These are phyloP conservation scores for Fragaria nilgerrensis DNA, from an alignment of 306 rosid genomes.

Conservation along the genomic window DNA sequence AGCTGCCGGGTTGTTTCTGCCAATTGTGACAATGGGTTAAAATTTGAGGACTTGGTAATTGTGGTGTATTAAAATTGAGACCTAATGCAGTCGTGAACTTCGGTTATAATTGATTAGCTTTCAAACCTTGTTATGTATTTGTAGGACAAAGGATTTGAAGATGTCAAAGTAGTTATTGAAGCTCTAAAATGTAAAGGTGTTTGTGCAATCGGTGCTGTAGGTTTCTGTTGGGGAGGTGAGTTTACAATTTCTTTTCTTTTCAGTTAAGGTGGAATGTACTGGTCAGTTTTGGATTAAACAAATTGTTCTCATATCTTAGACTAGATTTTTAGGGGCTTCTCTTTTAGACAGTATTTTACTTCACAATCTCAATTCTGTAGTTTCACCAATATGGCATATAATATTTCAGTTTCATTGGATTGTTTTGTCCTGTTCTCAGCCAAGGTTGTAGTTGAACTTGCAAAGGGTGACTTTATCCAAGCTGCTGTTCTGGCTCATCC, in stretches of 20 bases:
- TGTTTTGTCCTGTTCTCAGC: slow-evolving; percentile 32
- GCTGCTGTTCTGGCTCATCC: slow-evolving; percentile 52
- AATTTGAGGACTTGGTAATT: not conserved
- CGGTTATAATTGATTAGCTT: not conserved
- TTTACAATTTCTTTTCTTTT: slow-evolving; percentile 7
- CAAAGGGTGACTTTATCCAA: slow-evolving; percentile 35
- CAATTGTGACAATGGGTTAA: not conserved
- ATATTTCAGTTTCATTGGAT: not conserved
- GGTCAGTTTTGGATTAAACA: not conserved
- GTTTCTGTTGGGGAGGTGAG: slow-evolving; percentile 76
- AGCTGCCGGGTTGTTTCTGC: not conserved
- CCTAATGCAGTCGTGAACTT: not conserved
- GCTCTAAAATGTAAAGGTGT: slow-evolving; percentile 51
- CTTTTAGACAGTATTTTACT: not conserved
- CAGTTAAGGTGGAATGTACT: not conserved
- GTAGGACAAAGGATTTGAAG: slow-evolving; percentile 55
- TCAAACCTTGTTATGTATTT: not conserved
- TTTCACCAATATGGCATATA: not conserved
- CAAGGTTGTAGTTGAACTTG: slow-evolving; percentile 37
- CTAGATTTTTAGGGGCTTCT: not conserved
- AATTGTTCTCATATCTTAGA: not conserved
- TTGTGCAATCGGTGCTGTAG: slow-evolving; percentile 54
- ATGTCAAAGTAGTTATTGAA: slow-evolving; percentile 41
- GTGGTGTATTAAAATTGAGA: not conserved
- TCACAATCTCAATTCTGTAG: not conserved